Evolutionary conservation across 768 basidiomycete species (phyloP).

Genomic region (Lentinula detonsa): DNA sequence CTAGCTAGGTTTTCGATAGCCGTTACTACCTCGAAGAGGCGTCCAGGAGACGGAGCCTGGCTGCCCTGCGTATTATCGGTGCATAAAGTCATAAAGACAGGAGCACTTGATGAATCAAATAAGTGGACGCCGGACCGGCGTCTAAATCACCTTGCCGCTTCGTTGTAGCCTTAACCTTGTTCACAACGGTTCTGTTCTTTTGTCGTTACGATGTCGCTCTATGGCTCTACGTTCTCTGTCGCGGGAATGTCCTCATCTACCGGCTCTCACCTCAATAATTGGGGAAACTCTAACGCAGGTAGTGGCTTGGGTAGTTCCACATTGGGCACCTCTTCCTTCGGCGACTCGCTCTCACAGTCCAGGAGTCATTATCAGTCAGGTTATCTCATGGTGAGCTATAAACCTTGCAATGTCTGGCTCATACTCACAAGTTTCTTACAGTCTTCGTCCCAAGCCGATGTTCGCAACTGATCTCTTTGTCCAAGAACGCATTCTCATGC

Average conservation of each 20-base stretch:
- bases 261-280: conserved; percentile 39
- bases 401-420: background rate
- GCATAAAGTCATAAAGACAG: no score
- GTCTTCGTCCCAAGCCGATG: conserved; percentile 62
- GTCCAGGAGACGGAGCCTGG: no score
- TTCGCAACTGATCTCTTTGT: conserved; percentile 19
- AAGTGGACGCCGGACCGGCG: no score
- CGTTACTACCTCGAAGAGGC: no score
- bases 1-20: no score
- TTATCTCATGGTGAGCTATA: conserved; percentile 64
- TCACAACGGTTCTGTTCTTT: no score
- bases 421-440: conserved; percentile 16
- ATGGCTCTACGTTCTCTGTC: conserved; percentile 35
- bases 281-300: conserved; percentile 43
- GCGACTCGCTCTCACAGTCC: conserved; percentile 66
- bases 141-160: no score
- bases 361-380: conserved; percentile 77
- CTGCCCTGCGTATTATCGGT: no score
- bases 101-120: no score
- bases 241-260: conserved; percentile 56
- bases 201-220: background rate
- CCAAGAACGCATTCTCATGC: background rate
- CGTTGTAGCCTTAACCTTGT: no score
- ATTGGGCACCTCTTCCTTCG: conserved; percentile 36
- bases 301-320: conserved; percentile 25